A percentile compares a stretch with the other conserved stretches of the same genome.
Evolutionary conservation across 805 yeast species (phyloP).

Genomic region (Pichia sporocuriosa): DNA sequence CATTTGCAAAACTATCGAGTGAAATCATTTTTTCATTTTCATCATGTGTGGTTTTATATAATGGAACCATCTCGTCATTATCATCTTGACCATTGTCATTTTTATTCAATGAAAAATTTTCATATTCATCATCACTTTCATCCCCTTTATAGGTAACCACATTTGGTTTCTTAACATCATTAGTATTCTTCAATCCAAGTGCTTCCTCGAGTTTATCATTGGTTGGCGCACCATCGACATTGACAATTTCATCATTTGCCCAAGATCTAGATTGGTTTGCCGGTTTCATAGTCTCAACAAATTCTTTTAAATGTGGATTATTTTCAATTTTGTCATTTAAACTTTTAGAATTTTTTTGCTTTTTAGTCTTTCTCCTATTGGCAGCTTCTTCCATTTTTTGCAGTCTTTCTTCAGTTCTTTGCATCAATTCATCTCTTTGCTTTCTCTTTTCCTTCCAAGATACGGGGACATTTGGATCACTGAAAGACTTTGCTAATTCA

Average conservation of each 20-base stretch:
- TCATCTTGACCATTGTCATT: constrained; percentile 20
- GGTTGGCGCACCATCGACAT: constrained; percentile 41
- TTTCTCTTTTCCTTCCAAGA: constrained; percentile 50
- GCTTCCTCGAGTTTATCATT: constrained; percentile 38
- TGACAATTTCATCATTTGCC: constrained; percentile 55
- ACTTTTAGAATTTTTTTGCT: constrained; percentile 30
- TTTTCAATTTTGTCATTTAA: constrained; percentile 57
- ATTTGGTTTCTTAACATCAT: constrained; percentile 21
- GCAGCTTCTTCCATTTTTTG: constrained; percentile 42
- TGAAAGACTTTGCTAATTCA: constrained; percentile 74
- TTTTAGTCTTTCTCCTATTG: constrained; percentile 36
- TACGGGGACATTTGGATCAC: constrained; percentile 74
- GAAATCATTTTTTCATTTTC: constrained; percentile 42
- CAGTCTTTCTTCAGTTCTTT: constrained; percentile 44
- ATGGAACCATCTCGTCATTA: constrained; percentile 38
- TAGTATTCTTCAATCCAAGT: constrained; percentile 26
- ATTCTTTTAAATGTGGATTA: constrained; percentile 71
- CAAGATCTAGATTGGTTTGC: constrained; percentile 63
- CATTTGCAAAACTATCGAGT: constrained; percentile 8
- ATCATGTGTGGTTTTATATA: constrained; percentile 46
- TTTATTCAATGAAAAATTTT: constrained; percentile 29
- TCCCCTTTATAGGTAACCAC: constrained; percentile 26
- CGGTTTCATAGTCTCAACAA: constrained; percentile 77
- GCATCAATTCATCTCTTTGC: constrained; percentile 43
- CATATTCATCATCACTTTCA: constrained; percentile 49